Evolutionary conservation across 2,329 filamentous ascomycete species (phyloP).

Genomic region (Aspergillus unguis): DNA sequence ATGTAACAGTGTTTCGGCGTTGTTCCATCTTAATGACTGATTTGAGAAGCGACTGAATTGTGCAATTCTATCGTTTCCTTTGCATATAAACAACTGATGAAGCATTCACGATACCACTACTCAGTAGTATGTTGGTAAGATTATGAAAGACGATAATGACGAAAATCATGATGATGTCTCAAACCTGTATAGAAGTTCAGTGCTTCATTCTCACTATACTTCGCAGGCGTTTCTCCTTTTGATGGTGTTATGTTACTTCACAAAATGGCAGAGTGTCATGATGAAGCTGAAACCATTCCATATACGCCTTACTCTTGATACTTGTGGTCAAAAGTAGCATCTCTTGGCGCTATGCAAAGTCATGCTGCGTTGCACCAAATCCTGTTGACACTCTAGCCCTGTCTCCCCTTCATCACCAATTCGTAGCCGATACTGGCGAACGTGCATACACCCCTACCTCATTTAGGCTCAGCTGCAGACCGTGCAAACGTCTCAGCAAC

Average conservation of each 20-base stretch:
- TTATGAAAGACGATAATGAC: constrained; percentile 24
- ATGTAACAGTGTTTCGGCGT: constrained; percentile 44
- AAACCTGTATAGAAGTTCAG: constrained; percentile 11
- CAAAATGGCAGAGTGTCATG: constrained; percentile 4
- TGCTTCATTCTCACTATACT: constrained; percentile 7
- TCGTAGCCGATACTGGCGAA: not conserved
- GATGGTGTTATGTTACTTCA: constrained; percentile 1
- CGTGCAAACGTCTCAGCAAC: constrained; percentile 12
- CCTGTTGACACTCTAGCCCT: not conserved
- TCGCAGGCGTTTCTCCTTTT: constrained; percentile 7
- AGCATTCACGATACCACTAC: constrained; percentile 10
- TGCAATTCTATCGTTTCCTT: constrained; percentile 4
- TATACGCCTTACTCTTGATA: not conserved
- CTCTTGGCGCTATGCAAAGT: not conserved
- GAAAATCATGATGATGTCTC: constrained; percentile 19
- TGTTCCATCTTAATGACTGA: constrained; percentile 63
- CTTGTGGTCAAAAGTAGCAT: not conserved
- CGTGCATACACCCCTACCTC: not conserved
- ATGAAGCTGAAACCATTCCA: constrained; percentile 5
- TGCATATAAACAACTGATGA: constrained; percentile 6
- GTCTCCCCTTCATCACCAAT: not conserved
- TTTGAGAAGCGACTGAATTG: constrained; percentile 8
- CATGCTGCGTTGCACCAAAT: not conserved
- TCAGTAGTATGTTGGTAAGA: constrained; percentile 17
- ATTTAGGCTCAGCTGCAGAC: constrained; percentile 2